Base-by-base conservation (phyloP, 2,329 filamentous ascomycete species). In the Epichloe sylvatica region DNA sequence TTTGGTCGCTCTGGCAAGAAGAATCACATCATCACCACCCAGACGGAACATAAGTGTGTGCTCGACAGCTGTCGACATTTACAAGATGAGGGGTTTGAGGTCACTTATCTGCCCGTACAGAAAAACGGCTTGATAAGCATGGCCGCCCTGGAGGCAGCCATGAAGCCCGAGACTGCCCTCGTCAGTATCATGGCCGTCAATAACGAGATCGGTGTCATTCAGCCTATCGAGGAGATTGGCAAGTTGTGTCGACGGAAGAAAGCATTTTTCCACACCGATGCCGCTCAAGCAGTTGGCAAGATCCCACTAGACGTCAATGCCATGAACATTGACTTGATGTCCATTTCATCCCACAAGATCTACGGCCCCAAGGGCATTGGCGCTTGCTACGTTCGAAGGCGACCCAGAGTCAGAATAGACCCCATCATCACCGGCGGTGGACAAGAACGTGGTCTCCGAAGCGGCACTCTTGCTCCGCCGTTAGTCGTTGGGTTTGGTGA, bases 121-220 rank as follows among this genome's bases (percentile, higher is more conserved):
- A 78, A 70, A 61, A 91, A 87, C 57, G 92, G 92, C n/a, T 71
- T 97, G 56, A 74, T 98, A 60, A 78, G 84, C 57, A 78, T 98
- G 73, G 77, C 85, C 40, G 80, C 92, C 58, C 78, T 98, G 33
- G 85, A 94, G 69, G 85, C 82, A 21, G 88, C 91, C 23, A 94
- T 98, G 54, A 81, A 86, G 53, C 90, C 90, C 0, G 90, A 97
- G 53, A 98, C 92, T 13, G 83, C 81, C 41, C 72, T 98, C 33
- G 90, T 97, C 67, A 96, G 90, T 63, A 86, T 98, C 67, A 98
- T 98, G 92, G 83, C 92, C 1, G 92, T 98, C 61, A 98, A 98
- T 74, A 98, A 98, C 67, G 92, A 98, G 70, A 97, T 98, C 60
- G 92, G 92, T 62, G 92, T 98, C n/a, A 94, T 98, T 51, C 92